phyloP scores from a whole-genome alignment of 2,329 filamentous ascomycete species.

The Exophiala sideris region DNA sequence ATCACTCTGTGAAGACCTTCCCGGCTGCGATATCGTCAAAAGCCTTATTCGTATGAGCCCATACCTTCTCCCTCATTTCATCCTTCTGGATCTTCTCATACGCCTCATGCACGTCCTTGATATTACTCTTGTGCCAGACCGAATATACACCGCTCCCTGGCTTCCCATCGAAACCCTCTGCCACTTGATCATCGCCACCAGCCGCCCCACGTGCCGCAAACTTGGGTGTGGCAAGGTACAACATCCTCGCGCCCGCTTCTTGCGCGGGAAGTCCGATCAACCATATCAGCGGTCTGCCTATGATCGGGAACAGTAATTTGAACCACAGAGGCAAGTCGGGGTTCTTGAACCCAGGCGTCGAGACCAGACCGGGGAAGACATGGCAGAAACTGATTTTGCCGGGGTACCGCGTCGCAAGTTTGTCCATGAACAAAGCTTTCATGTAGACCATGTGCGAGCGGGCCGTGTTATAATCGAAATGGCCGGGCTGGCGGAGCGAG shows the following conservation, averaged over 20 bases:
- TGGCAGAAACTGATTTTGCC: slow-evolving; percentile 31
- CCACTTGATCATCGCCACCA: slow-evolving; percentile 6
- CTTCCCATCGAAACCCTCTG: slow-evolving; percentile 24
- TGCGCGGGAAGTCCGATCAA: slow-evolving; percentile 12
- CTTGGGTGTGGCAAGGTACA: slow-evolving; percentile 21
- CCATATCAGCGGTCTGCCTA: slow-evolving; percentile 12
- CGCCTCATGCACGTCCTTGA: slow-evolving; percentile 8
- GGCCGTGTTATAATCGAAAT: slow-evolving; percentile 31
- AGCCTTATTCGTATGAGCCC: slow-evolving; percentile 28
- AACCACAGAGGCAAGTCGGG: slow-evolving; percentile 33
- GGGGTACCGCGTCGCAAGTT: slow-evolving; percentile 29
- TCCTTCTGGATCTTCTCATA: slow-evolving; percentile 26
- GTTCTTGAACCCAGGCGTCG: slow-evolving; percentile 31
- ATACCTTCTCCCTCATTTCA: slow-evolving; percentile 24
- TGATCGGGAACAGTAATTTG: slow-evolving; percentile 28
- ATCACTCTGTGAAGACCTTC: slow-evolving; percentile 21
- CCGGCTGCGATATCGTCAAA: slow-evolving; percentile 28
- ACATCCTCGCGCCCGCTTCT: slow-evolving; percentile 29
- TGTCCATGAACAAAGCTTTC: slow-evolving; percentile 34
- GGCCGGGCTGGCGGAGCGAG: slow-evolving; percentile 29
- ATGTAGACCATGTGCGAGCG: slow-evolving; percentile 34
- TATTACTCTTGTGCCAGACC: slow-evolving; percentile 23
- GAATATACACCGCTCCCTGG: slow-evolving; percentile 31
- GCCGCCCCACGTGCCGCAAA: neutral
- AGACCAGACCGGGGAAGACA: slow-evolving; percentile 36